Evolutionary conservation across 176 grass and related monocot species (phyloP).

Genomic region (Puccinellia tenuiflora): DNA sequence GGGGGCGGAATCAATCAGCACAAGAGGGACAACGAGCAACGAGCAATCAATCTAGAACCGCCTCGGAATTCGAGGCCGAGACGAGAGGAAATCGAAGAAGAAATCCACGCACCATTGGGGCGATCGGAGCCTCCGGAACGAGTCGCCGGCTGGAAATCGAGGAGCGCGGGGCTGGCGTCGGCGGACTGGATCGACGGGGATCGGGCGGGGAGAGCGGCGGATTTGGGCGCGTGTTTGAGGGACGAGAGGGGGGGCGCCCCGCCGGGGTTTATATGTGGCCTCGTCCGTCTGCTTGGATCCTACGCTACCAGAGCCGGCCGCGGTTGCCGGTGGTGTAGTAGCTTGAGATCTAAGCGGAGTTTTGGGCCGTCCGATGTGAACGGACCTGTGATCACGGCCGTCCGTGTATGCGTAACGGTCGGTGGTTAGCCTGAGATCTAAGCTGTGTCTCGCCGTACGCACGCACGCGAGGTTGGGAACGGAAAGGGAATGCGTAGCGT

Average conservation of each 20-base stretch:
- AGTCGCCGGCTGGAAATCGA: neutral
- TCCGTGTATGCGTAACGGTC: neutral
- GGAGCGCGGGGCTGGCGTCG: neutral
- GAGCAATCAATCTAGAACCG: neutral
- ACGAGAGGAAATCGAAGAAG: no score
- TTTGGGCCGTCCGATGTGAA: neutral
- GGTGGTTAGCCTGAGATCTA: neutral
- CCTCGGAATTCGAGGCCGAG: neutral
- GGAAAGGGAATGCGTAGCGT: neutral
- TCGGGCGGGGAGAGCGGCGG: neutral
- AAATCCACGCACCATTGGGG: neutral
- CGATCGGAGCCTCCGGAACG: neutral
- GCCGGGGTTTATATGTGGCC: neutral
- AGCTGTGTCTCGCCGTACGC: neutral
- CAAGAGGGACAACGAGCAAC: neutral
- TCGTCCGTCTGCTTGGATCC: neutral
- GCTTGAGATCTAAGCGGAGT: neutral
- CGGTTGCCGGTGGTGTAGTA: neutral
- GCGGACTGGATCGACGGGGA: neutral
- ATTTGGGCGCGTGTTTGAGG: neutral
- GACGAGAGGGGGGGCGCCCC: neutral
- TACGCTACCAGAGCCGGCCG: neutral
- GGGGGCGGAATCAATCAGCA: neutral
- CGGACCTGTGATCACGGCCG: neutral
- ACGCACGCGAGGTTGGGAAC: neutral